These are phyloP conservation scores for Schizosaccharomyces pombe DNA, from an alignment of 805 yeast species.

Conservation along the genomic window DNA sequence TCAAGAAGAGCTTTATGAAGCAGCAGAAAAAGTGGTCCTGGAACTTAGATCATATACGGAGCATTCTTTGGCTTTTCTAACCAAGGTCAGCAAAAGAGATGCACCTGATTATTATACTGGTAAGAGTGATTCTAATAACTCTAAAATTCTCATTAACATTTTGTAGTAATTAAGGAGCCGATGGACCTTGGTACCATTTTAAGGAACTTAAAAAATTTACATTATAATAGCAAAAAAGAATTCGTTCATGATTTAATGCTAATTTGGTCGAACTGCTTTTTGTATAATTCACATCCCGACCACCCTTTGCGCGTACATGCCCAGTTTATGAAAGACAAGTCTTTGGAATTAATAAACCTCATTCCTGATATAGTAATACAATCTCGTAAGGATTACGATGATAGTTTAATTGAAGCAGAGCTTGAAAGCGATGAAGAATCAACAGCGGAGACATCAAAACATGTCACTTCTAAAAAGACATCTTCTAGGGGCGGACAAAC, in stretches of 20 bases:
- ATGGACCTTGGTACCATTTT: slow-evolving; percentile 91
- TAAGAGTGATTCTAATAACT: not conserved
- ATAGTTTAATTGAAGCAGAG: slow-evolving; percentile 15
- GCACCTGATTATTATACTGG: slow-evolving; percentile 81
- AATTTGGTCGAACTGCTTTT: slow-evolving; percentile 84
- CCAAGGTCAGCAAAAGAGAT: slow-evolving; percentile 89
- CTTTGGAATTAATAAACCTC: slow-evolving; percentile 48
- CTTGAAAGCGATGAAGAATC: slow-evolving; percentile 8
- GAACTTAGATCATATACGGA: slow-evolving; percentile 83
- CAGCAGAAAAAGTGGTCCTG: slow-evolving; percentile 81
- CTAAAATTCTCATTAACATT: not conserved
- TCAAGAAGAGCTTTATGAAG: slow-evolving; percentile 92
- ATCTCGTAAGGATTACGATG: slow-evolving; percentile 22
- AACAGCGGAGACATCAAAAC: not conserved
- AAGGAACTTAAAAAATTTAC: slow-evolving; percentile 63
- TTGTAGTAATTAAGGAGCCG: slow-evolving; percentile 52
- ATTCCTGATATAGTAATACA: slow-evolving; percentile 74
- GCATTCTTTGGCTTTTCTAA: slow-evolving; percentile 85
- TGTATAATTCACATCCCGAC: slow-evolving; percentile 74
- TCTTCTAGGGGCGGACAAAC: not conserved
- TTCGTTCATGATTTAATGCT: slow-evolving; percentile 86
- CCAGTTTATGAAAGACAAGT: slow-evolving; percentile 80
- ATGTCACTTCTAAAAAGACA: not conserved
- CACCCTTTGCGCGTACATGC: slow-evolving; percentile 56
- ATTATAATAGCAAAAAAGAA: slow-evolving; percentile 62